Base-by-base conservation (phyloP, 192 early-diverging fungal species). In the Dimargaris cristalligena region DNA sequence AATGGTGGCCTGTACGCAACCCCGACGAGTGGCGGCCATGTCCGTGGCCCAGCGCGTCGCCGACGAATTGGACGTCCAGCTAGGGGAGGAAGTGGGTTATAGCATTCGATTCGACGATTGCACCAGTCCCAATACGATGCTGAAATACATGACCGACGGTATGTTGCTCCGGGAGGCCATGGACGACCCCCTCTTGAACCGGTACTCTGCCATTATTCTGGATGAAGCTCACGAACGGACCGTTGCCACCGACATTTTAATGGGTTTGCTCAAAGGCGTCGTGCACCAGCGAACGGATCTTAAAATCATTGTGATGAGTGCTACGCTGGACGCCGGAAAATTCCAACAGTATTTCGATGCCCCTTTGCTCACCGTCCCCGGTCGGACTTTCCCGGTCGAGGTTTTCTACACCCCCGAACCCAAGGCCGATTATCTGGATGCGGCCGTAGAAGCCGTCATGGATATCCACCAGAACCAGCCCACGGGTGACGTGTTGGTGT, bases 151-250 rank as follows among this genome's bases (percentile, higher is more conserved):
- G 78, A 99, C 96, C 0, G 94, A 97, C 71, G 96, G 96, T 89
- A 97, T 99, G 94, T 78, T 99, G 31, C 68, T 99, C 34, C 83
- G 94, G 51, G 93, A 97, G 70, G 93, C 94, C 33, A 97, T 97
- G 93, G 82, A 80, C 22, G 93, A 97, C 67, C 93, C 91, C 32
- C 52, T 81, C 51, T 67, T 99, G 44, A 70, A 74, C 26, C 68
- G 90, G 47, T 97, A 97, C 66, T 97, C 92, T 34, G 91, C 92
- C 22, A 80, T 99, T 59, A 88, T 99, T 70, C 78, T 97, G 52
- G 96, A 99, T 64, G 96, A 99, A 63, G 96, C 94, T 14, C 96
- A 99, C 76, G 96, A 99, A 74, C 81, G 96, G 54, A 97, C 94
- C 25, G 70, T 99, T 30, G 75, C 81, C 60, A 97, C 94, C 25